phyloP scores from a whole-genome alignment of 2,329 filamentous ascomycete genomes.

The Sporothrix luriei region DNA sequence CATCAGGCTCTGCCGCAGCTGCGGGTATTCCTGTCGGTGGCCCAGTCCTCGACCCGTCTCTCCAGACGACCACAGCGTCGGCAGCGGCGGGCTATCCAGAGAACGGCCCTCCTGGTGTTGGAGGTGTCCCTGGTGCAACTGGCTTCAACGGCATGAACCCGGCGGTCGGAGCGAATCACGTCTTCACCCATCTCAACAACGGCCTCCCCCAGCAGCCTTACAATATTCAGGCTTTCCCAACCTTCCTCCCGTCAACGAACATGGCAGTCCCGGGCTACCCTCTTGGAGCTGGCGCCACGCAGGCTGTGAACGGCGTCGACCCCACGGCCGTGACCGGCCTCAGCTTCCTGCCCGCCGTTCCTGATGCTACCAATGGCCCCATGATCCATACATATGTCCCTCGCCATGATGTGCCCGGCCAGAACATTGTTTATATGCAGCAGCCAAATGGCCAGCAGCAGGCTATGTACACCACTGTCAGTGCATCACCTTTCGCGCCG shows the following conservation, averaged over 20 bases:
- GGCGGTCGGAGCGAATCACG: slow-evolving; percentile 34
- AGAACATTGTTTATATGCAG: slow-evolving; percentile 33
- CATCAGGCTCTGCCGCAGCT: background rate
- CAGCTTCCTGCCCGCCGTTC: slow-evolving; percentile 62
- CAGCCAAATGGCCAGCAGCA: slow-evolving; percentile 20
- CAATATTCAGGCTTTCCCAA: slow-evolving; percentile 30
- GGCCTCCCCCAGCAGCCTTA: slow-evolving; percentile 6
- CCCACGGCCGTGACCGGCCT: slow-evolving; percentile 43
- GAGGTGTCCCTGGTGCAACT: background rate
- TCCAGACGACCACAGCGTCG: slow-evolving; percentile 29
- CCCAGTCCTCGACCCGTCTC: background rate
- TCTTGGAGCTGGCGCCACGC: background rate
- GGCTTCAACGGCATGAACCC: slow-evolving; percentile 31
- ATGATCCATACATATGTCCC: slow-evolving; percentile 60
- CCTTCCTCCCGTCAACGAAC: slow-evolving; percentile 22
- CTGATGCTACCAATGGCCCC: slow-evolving; percentile 59
- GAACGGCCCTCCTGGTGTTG: background rate
- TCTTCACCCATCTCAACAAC: slow-evolving; percentile 34
- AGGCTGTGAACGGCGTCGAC: slow-evolving; percentile 29
- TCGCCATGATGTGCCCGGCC: slow-evolving; percentile 48
- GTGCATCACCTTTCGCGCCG: slow-evolving; percentile 12
- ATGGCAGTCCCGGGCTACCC: slow-evolving; percentile 7
- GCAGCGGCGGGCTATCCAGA: slow-evolving; percentile 28
- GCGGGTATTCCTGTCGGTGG: background rate
- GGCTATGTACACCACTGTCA: slow-evolving; percentile 33